Evolutionary conservation across 768 basidiomycete species (phyloP), one percentile per base, ranked within the genome.

Genomic region (Leucosporidium creatinivorum): DNA sequence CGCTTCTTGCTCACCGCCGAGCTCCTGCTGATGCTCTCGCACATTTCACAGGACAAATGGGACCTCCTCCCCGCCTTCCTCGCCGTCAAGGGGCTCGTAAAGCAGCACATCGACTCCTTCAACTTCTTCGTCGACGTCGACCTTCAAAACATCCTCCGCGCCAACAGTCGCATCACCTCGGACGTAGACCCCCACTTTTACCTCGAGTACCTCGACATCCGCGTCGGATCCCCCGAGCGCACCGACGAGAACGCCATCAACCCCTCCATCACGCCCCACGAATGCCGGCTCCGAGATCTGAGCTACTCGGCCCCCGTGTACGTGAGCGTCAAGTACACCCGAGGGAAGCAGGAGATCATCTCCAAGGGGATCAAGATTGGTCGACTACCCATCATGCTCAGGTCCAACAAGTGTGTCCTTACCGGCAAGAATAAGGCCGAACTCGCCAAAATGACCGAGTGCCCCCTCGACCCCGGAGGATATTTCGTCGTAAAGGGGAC

Each of bases 401-500:
- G 94, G 69, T 93, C 91, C 77, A 93, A 87, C 82, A 91, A 96
- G 78, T 99, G 96, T 78, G 87, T 91, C 51, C 80, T 99, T 73
- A 87, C 87, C 23, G 87, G 86, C 5, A 84, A 85, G 73, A 85
- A 80, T 30, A 88, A 91, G 62, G 83, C 84, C 19, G 86, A 93
- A 73, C 82, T 98, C 28, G 96, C 96, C n/a, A 82, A 85, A 49
- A 93, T 97, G 91, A 86, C 84, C 17, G 96, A 99, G 79, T 99
- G 96, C 78, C 96, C 96, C 4, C 82, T 98, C 66, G 96, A 99
- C 80, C 94, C 96, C 17, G 96, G 96, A n/a, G 96, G 96, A 5
- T 98, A 98, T 77, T 99, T 99, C 78, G 88, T 99, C 66, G 96
- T 99, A 61, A 97, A 93, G 79, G 94, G 94, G 48, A 99, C 94